Evolutionary conservation across 108 stramenopile species (phyloP), one percentile per base, ranked within the genome.

Genomic region (Cylindrotheca closterium): DNA sequence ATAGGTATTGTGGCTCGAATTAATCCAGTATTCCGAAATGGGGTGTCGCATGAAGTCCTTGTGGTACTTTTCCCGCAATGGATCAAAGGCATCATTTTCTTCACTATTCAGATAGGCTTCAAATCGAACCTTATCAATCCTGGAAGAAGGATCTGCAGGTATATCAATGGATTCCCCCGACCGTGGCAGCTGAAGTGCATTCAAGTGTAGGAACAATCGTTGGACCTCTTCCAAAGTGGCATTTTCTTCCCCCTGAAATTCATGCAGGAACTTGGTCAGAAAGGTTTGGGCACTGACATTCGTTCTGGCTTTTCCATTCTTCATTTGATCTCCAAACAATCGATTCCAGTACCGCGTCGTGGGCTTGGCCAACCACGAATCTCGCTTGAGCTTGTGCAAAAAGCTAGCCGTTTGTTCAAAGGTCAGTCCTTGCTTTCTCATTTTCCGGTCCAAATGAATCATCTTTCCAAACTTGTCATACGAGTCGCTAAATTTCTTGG

Each of bases 1-100:
- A 73, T 99, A 99, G 1, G 98, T 97, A 61, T 99, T 99, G 83
- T 99, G 99, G 48, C 89, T 88, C 4, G 91, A 86, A 54, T 94
- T 92, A 65, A 98, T 92, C 79, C 81, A 98, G 68, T 98, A 99
- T 73, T 95, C 82, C 24, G 91, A 86, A 21, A 99, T 74, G 18
- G 95, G 92, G 46, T 74, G 71, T 21, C 73, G 66, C 94, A 98
- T 93, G 52, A 51, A 57, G 3, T 46, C 48, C 29, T 27, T 23
- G 45, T 85, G 60, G 30, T 83, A 84, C 26, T 37, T 49, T 70
- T 82, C 72, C 37, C 71, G 75, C 31, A 56, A 47, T 7, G 92
- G 89, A 71, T 85, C 82, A 78, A 81, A 89, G 3, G 80, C 79
- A 73, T 89, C 89, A 63, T 94, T 94, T 17, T 76, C 74, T 2